Percentiles rank a stretch among this genome's conserved stretches.
Conservation (phyloP, 768 basidiomycete genomes). For the Tylopilus vinaceipallidus region DNA sequence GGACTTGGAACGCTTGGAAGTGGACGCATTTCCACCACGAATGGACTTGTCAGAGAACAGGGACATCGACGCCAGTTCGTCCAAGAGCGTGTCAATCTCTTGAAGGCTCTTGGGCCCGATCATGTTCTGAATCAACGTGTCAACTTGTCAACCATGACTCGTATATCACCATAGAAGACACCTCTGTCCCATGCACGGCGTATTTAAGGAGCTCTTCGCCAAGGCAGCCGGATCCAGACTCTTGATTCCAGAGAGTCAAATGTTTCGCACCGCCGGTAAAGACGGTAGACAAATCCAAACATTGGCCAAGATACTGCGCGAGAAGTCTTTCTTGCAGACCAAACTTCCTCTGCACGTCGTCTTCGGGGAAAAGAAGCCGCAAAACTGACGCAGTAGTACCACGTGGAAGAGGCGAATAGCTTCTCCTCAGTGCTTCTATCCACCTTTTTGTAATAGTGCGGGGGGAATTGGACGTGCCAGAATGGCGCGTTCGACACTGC, state of each 20-base stretch:
- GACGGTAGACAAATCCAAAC: slow-evolving; percentile 40
- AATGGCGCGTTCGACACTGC: slow-evolving; percentile 12
- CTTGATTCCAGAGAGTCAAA: slow-evolving; percentile 40
- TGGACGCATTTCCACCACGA: slow-evolving; percentile 29
- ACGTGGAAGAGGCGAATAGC: slow-evolving; percentile 46
- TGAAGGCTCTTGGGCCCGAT: slow-evolving; percentile 35
- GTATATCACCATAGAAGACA: slow-evolving; percentile 14
- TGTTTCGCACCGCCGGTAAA: slow-evolving; percentile 22
- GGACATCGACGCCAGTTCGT: slow-evolving; percentile 71
- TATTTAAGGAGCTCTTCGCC: slow-evolving; percentile 60
- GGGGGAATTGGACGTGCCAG: slow-evolving; percentile 31
- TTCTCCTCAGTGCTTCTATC: slow-evolving; percentile 40
- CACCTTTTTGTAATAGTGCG: slow-evolving; percentile 44
- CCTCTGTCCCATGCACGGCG: slow-evolving; percentile 35
- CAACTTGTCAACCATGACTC: not conserved
- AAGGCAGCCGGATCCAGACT: slow-evolving; percentile 59
- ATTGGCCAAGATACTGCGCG: slow-evolving; percentile 47
- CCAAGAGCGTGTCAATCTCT: slow-evolving; percentile 65
- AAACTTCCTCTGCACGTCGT: slow-evolving; percentile 69
- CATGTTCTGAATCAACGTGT: slow-evolving; percentile 13
- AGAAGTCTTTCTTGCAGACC: slow-evolving; percentile 69
- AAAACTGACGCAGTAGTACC: slow-evolving; percentile 62
- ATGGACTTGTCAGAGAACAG: slow-evolving; percentile 55
- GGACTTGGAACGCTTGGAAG: slow-evolving; percentile 30
- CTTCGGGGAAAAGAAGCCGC: slow-evolving; percentile 81